These are phyloP conservation scores for Arachnopeziza araneosa DNA, from an alignment of 2,329 filamentous ascomycete species.

Conservation along the genomic window DNA sequence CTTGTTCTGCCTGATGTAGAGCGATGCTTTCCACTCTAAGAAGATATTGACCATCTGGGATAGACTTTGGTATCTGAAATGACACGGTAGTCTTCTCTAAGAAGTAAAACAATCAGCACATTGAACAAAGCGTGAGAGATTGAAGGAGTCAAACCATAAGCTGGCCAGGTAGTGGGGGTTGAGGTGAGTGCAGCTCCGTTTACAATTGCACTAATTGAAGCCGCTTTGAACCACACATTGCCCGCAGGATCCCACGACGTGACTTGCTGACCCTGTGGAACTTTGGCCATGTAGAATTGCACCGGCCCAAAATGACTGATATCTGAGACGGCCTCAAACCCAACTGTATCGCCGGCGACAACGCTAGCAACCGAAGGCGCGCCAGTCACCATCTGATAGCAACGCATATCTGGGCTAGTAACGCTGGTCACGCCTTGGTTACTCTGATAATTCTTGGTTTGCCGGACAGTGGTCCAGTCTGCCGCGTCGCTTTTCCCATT, in stretches of 20 bases:
- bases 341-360: conserved; percentile 18
- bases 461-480: conserved; percentile 12
- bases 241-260: conserved; percentile 21
- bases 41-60: conserved; percentile 33
- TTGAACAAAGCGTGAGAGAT: not conserved
- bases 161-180: not conserved
- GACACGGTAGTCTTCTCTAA: not conserved
- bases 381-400: conserved; percentile 26
- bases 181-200: not conserved
- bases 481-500: not conserved
- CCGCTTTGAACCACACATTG: conserved; percentile 26
- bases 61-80: conserved; percentile 31
- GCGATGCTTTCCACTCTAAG: conserved; percentile 33
- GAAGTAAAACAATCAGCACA: not conserved
- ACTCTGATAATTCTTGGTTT: conserved; percentile 21
- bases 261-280: conserved; percentile 19
- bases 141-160: not conserved
- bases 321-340: conserved; percentile 16
- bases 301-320: conserved; percentile 24
- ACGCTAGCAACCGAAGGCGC: conserved; percentile 24
- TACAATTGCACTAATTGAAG: not conserved
- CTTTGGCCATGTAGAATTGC: conserved; percentile 24
- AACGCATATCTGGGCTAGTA: conserved; percentile 35
- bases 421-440: conserved; percentile 24
- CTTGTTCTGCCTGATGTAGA: conserved; percentile 13